Percentiles rank a stretch among this genome's conserved stretches.
phyloP scores from a whole-genome alignment of 257 asterid genomes.

The Solanum etuberosum region DNA sequence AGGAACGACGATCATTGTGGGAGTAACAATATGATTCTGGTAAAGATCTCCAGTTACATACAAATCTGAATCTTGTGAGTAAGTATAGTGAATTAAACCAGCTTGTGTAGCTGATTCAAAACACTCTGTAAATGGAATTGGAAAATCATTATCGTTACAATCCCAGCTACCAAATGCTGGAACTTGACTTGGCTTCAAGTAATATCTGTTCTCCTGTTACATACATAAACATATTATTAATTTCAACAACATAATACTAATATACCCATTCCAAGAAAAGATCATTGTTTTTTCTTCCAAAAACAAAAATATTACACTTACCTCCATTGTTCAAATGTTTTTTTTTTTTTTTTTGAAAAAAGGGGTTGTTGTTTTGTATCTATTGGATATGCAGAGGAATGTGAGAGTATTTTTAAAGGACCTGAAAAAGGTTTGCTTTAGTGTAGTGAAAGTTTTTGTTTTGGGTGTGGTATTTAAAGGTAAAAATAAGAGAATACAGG shows the following conservation, averaged over 20 bases:
- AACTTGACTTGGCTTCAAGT: conserved; percentile 28
- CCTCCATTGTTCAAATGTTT: neutral
- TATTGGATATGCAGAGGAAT: neutral
- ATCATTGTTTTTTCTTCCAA: neutral
- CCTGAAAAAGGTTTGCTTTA: neutral
- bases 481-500: neutral
- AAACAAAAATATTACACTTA: neutral
- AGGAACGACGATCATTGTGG: conserved; percentile 11
- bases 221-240: neutral
- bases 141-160: neutral
- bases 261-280: neutral
- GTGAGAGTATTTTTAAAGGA: neutral
- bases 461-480: neutral
- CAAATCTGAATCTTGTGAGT: conserved; percentile 8
- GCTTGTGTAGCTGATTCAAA: conserved; percentile 9
- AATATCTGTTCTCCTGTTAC: conserved; percentile 3
- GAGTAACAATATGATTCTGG: conserved; percentile 9
- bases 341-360: too few species aligned
- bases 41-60: conserved; percentile 13
- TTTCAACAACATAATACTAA: neutral
- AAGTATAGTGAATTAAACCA: neutral
- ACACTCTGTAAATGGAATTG: conserved; percentile 4
- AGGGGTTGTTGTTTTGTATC: neutral
- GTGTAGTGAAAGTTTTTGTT: neutral
- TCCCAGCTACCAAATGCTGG: conserved; percentile 79